Base-by-base conservation (phyloP, 441 rosid species). In the Daphne laureola region DNA sequence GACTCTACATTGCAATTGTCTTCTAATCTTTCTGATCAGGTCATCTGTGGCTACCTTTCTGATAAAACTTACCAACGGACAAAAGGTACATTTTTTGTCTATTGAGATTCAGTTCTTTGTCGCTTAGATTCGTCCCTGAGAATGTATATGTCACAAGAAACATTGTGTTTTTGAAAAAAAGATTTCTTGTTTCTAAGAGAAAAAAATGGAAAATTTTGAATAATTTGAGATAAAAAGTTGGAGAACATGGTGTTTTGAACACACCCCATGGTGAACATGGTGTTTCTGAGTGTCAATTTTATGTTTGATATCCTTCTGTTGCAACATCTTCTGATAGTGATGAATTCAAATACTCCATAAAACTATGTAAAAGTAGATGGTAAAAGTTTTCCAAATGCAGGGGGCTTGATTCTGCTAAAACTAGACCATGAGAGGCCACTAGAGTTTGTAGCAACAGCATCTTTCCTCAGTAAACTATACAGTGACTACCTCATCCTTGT, bases 391-490 rank as follows among this genome's bases (percentile, higher is more conserved):
- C 40, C 1, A 38, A 27, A 43, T 58, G 14, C 53, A 78, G 83
- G 87, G 67, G 87, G 87, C 40, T 55, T 81, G 71, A 79, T 84
- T 62, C 68, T 78, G 21, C 55, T 66, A 40, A 73, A 54, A 62
- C 79, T 82, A 54, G 67, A 62, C 51, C 4, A 54, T 44, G 65
- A 68, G 4, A 55, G 62, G 41, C 69, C 63, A 23, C 70, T 84
- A 60, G 75, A 81, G 63, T 68, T 65, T 53, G 80, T 83, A 9
- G 85, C 83, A 31, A 71, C 74, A 0, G 79, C 87, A 41, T 73
- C 87, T 51, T 84, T 81, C 52, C 76, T 81, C 8, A 61, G 74
- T 55, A 84, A 75, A 70, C 55, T 84, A 46, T 81, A 78, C 61
- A 66, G 69, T 6, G 85, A 84, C 74, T 78, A 77, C 63, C 80